These are phyloP conservation scores for Coccomyxa subellipsoidea DNA, from an alignment of 163 green algal genomes.

Conservation along the genomic window DNA sequence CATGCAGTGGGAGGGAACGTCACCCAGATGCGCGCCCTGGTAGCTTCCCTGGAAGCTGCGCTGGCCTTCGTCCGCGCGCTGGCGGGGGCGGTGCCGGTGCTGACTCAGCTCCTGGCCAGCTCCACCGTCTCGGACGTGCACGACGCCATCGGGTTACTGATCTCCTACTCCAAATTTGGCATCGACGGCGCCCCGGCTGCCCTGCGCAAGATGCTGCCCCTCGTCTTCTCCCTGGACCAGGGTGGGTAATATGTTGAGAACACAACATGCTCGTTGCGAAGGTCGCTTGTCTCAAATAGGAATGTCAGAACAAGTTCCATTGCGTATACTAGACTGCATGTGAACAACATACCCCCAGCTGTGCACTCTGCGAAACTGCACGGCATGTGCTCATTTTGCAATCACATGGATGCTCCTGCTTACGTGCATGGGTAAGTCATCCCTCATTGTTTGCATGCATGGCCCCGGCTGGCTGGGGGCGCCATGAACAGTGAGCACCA, in stretches of 20 bases:
- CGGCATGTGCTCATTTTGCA: no score
- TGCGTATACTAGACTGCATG: no score
- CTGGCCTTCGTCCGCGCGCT: conserved; percentile 48
- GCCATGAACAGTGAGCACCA: no score
- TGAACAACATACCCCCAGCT: no score
- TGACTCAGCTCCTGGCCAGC: conserved; percentile 69
- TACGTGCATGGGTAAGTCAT: no score
- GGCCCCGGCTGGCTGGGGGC: no score
- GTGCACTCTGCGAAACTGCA: no score
- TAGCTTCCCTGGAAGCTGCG: conserved; percentile 50
- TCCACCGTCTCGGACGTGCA: conserved; percentile 58
- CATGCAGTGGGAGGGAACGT: conserved; percentile 19
- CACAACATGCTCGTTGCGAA: no score
- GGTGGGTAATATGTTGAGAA: conserved; percentile 17
- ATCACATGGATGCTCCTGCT: no score
- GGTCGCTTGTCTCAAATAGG: no score
- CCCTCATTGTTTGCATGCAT: no score
- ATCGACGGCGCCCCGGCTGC: conserved; percentile 49
- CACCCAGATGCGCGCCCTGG: conserved; percentile 43
- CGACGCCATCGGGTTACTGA: conserved; percentile 44
- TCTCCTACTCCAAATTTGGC: conserved; percentile 42
- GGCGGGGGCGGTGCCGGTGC: conserved; percentile 42
- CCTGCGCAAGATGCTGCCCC: conserved; percentile 70
- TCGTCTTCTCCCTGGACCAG: conserved; percentile 80
- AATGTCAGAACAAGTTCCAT: no score